phyloP scores from a whole-genome alignment of 2,329 filamentous ascomycete genomes.

The Aspergillus aculeatinus region DNA sequence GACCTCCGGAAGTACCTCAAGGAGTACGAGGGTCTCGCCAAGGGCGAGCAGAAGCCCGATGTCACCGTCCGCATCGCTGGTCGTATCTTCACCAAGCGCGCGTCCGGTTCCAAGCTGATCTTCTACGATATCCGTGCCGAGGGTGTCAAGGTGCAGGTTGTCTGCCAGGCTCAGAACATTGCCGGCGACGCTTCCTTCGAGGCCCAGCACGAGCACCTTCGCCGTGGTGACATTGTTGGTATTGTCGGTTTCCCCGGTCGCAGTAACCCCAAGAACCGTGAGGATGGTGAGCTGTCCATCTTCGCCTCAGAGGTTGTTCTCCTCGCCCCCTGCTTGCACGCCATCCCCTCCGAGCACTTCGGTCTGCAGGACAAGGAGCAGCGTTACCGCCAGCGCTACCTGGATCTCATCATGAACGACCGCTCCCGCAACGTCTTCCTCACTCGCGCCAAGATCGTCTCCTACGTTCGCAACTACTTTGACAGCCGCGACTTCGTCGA shows the following conservation, averaged over 20 bases:
- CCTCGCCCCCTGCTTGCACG: conserved; percentile 86
- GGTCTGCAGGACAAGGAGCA: conserved; percentile 95
- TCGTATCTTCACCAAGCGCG: conserved; percentile 84
- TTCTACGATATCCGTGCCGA: conserved; percentile 86
- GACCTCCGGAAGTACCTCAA: conserved; percentile 77
- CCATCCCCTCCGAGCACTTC: conserved; percentile 80
- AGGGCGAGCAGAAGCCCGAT: conserved; percentile 77
- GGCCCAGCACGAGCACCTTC: conserved; percentile 83
- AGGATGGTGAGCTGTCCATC: conserved; percentile 89
- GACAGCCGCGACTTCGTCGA: conserved; percentile 86
- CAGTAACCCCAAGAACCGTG: conserved; percentile 83
- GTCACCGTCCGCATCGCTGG: conserved; percentile 75
- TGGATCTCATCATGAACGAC: conserved; percentile 97
- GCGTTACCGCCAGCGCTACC: conserved; percentile 86
- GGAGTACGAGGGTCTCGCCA: conserved; percentile 75
- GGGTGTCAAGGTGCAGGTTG: conserved; percentile 79
- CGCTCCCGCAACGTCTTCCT: conserved; percentile 78
- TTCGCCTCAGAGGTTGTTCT: conserved; percentile 85
- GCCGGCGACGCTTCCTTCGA: conserved; percentile 71
- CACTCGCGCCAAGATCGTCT: conserved; percentile 82
- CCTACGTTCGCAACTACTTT: conserved; percentile 85
- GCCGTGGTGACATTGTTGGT: conserved; percentile 90
- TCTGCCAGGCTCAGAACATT: conserved; percentile 82
- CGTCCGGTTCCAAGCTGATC: conserved; percentile 77
- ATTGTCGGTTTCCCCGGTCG: conserved; percentile 79